phyloP scores from a whole-genome alignment of 169 alveolate species.

The Miamiensis avidus region DNA sequence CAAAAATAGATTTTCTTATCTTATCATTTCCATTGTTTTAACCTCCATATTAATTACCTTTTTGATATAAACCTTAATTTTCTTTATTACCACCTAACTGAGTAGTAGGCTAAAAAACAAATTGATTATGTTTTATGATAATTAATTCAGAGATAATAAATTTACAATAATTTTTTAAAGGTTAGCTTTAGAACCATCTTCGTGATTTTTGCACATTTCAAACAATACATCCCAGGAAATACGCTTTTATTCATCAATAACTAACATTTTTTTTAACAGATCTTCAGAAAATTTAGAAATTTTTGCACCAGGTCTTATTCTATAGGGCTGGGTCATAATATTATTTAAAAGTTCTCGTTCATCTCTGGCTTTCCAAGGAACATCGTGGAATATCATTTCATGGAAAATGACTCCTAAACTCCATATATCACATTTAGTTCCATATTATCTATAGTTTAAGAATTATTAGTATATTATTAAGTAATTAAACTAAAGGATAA shows the following conservation, averaged over 20 bases:
- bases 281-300: constrained; percentile 26
- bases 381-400: constrained; percentile 41
- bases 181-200: background rate
- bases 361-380: constrained; percentile 52
- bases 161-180: background rate
- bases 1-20: constrained; percentile 11
- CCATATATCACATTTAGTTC: constrained; percentile 48
- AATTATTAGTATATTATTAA: background rate
- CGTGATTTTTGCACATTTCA: constrained; percentile 13
- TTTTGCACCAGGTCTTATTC: constrained; percentile 17
- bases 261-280: constrained; percentile 10
- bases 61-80: no score
- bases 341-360: constrained; percentile 34
- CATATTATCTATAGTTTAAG: constrained; percentile 22
- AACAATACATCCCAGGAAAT: constrained; percentile 19
- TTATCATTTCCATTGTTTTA: background rate
- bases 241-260: constrained; percentile 20
- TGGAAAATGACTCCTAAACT: constrained; percentile 41
- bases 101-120: background rate
- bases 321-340: constrained; percentile 25
- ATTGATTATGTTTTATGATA: no score
- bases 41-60: background rate
- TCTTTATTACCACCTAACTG: background rate
- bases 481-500: background rate
- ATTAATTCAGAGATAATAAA: background rate